These are phyloP conservation scores for Calocybe gangraenosa DNA, from an alignment of 768 basidiomycete species.

Conservation along the genomic window DNA sequence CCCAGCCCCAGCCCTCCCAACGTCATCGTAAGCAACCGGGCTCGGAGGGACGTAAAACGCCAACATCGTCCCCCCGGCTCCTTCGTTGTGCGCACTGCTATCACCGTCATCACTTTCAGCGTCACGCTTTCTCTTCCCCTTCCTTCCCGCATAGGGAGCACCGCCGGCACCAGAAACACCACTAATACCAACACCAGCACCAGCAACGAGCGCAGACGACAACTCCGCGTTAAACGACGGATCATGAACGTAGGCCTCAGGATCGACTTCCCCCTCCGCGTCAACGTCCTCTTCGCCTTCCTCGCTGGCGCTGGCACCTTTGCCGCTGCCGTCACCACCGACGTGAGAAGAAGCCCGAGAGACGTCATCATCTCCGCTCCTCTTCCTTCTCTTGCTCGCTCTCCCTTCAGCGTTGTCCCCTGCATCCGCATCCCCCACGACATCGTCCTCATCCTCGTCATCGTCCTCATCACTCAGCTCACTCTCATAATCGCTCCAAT, in stretches of 20 bases:
- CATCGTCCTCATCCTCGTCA: slow-evolving; percentile 5
- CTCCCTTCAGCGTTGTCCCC: neutral
- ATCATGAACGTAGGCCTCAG: slow-evolving; percentile 28
- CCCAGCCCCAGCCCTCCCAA: neutral
- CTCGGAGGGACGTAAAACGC: slow-evolving; percentile 26
- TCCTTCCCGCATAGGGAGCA: neutral
- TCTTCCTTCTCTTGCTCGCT: neutral
- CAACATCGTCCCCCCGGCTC: slow-evolving; percentile 13
- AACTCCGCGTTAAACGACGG: slow-evolving; percentile 35
- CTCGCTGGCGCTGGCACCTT: neutral
- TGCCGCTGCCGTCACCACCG: neutral
- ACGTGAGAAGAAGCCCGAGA: neutral
- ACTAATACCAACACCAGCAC: too few relatives aligned
- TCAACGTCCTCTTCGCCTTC: neutral
- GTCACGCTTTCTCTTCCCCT: neutral
- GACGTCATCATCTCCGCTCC: neutral
- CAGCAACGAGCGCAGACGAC: slow-evolving; percentile 20
- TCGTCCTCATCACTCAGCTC: slow-evolving; percentile 16
- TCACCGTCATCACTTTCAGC: too few relatives aligned
- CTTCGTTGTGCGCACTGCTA: neutral
- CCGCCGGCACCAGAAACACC: too few relatives aligned
- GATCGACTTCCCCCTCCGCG: slow-evolving; percentile 21
- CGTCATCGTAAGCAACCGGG: slow-evolving; percentile 1
- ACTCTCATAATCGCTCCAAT: slow-evolving; percentile 22
- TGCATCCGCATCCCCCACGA: neutral